These are phyloP conservation scores for Camellia granthamiana DNA, from an alignment of 148 eudicot genomes.

Conservation along the genomic window DNA sequence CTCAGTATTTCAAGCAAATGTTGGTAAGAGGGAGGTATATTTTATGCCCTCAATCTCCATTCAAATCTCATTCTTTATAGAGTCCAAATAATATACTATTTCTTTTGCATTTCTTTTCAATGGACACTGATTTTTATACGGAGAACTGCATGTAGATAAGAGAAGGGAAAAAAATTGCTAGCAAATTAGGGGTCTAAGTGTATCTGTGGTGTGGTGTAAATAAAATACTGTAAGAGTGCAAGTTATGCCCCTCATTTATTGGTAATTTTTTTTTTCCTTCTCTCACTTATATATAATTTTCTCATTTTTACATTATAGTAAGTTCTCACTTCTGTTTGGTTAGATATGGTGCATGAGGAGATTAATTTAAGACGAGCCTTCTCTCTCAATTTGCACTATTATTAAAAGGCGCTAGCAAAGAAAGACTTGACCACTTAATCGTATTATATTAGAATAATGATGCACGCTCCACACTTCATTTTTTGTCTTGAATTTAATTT, in stretches of 20 bases:
- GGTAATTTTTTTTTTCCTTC: too few species aligned
- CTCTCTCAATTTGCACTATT: constrained; percentile 7
- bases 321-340: neutral
- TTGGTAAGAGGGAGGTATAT: constrained; percentile 27
- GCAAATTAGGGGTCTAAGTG: too few species aligned
- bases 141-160: neutral
- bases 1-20: constrained; percentile 2
- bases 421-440: neutral
- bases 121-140: constrained; percentile 5
- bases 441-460: neutral
- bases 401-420: constrained; percentile 9
- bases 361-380: constrained; percentile 19
- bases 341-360: constrained; percentile 18
- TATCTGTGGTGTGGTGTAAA: too few species aligned
- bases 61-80: constrained; percentile 16
- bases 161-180: too few species aligned
- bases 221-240: too few species aligned
- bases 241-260: too few species aligned
- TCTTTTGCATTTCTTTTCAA: constrained; percentile 13
- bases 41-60: neutral
- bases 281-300: too few species aligned
- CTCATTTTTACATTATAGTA: too few species aligned
- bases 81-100: neutral
- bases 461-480: too few species aligned
- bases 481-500: too few species aligned